These are phyloP conservation scores for Cladophialophora immunda DNA, from an alignment of 2,329 filamentous ascomycete species.

Conservation along the genomic window DNA sequence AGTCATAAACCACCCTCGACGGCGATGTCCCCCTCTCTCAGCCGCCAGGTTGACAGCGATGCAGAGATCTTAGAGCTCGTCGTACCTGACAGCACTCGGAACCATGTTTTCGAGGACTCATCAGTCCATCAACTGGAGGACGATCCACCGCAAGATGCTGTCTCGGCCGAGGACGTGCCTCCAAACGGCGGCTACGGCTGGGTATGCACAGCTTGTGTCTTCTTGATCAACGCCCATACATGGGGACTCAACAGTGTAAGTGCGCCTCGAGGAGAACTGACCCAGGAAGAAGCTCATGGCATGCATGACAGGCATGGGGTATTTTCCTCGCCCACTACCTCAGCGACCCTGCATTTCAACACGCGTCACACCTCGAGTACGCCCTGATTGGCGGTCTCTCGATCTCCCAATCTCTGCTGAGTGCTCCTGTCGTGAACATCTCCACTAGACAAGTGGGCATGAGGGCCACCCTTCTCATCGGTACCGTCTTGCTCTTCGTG, in stretches of 20 bases:
- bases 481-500: constrained; percentile 33
- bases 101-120: background rate
- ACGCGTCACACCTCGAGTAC: constrained; percentile 42
- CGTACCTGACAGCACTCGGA: background rate
- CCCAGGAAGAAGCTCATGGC: background rate
- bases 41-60: background rate
- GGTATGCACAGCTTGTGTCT: constrained; percentile 41
- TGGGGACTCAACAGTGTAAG: constrained; percentile 45
- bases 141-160: constrained; percentile 25
- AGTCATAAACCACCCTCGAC: background rate
- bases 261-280: background rate
- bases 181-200: constrained; percentile 47
- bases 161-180: constrained; percentile 28
- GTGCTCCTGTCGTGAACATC: constrained; percentile 42
- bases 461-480: constrained; percentile 37
- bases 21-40: background rate
- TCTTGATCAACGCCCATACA: constrained; percentile 45
- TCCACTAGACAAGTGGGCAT: constrained; percentile 35
- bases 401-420: constrained; percentile 40
- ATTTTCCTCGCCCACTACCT: constrained; percentile 56
- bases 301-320: constrained; percentile 45
- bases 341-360: constrained; percentile 42
- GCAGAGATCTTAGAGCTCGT: constrained; percentile 9
- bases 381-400: constrained; percentile 45
- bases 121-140: background rate